These are phyloP conservation scores for Neurospora sp. DNA, from an alignment of 495 filamentous ascomycete genomes.

Conservation along the genomic window DNA sequence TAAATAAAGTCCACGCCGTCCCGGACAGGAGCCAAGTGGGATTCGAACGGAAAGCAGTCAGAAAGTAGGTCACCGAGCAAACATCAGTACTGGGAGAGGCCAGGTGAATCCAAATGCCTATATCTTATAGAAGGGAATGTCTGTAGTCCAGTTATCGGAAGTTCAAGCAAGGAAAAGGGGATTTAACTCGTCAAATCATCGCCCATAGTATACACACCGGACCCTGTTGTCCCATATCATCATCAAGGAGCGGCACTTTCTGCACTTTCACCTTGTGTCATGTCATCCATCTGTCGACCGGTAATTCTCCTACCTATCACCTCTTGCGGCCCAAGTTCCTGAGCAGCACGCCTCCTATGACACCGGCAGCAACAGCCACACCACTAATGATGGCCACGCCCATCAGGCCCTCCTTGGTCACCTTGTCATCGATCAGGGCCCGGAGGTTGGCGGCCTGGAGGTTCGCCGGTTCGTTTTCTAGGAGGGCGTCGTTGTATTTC, in stretches of 20 bases:
- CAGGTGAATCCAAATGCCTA: not conserved
- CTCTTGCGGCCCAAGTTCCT: conserved; percentile 38
- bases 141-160: not conserved
- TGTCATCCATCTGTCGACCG: not conserved
- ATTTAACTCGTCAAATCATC: not conserved
- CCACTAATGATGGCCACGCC: conserved; percentile 96
- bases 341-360: conserved; percentile 78
- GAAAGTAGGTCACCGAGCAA: not conserved
- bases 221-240: not conserved
- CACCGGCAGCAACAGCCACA: conserved; percentile 83
- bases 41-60: not conserved
- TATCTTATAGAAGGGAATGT: not conserved
- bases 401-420: conserved; percentile 85
- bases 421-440: conserved; percentile 86
- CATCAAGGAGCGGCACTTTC: not conserved
- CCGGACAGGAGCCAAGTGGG: not conserved
- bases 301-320: conserved; percentile 1
- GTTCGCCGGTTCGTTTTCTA: conserved; percentile 84
- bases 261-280: not conserved
- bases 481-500: conserved; percentile 82
- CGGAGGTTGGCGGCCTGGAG: conserved; percentile 79
- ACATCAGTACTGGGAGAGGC: too few relatives aligned
- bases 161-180: not conserved
- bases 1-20: not conserved
- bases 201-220: not conserved